These are phyloP conservation scores for Arthrinium puccinioides DNA, from an alignment of 2,329 filamentous ascomycete genomes.

Conservation along the genomic window DNA sequence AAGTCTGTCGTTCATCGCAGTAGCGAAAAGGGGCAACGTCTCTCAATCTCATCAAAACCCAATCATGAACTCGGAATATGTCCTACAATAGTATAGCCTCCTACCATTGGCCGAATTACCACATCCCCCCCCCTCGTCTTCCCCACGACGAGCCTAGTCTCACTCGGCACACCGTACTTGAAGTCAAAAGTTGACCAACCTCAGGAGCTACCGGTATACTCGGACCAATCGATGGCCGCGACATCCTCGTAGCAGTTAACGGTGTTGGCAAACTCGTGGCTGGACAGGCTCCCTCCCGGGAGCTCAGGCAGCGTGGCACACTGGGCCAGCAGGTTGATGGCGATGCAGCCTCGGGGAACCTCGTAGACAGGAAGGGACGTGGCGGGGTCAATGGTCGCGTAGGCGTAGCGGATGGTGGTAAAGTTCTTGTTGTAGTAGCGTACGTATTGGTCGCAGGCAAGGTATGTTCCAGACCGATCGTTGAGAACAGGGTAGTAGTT, in stretches of 20 bases:
- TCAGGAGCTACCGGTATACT: too few species aligned
- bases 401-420: constrained; percentile 30
- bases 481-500: constrained; percentile 25
- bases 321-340: constrained; percentile 34
- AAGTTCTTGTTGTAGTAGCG: constrained; percentile 33
- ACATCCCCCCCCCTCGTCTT: too few species aligned
- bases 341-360: constrained; percentile 35
- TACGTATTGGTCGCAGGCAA: constrained; percentile 34
- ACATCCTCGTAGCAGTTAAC: constrained; percentile 35
- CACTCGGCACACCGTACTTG: too few species aligned
- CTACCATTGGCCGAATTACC: too few species aligned
- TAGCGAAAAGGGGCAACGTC: too few species aligned
- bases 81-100: too few species aligned
- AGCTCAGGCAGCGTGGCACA: constrained; percentile 30
- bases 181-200: too few species aligned
- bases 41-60: too few species aligned
- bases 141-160: too few species aligned
- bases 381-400: constrained; percentile 9
- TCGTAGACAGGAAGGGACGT: constrained; percentile 34
- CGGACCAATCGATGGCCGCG: constrained; percentile 27
- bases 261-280: constrained; percentile 29
- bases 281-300: constrained; percentile 26
- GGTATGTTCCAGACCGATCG: constrained; percentile 23
- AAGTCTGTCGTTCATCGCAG: too few species aligned
- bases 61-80: too few species aligned